These are phyloP conservation scores for Magnusiomyces suaveolens DNA, from an alignment of 1,139 yeast species.

Conservation along the genomic window DNA sequence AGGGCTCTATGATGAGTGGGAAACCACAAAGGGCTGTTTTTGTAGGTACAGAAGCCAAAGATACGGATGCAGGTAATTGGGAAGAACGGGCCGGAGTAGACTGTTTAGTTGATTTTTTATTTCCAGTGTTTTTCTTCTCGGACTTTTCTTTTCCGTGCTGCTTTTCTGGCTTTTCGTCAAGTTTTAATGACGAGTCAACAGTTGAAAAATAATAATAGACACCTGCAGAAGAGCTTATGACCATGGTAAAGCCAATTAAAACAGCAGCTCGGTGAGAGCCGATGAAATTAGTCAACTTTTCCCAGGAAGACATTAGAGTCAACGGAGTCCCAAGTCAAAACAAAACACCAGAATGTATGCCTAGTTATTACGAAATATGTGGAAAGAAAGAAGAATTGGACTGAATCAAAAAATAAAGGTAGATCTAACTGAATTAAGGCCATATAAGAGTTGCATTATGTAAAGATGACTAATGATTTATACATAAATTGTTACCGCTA, in stretches of 20 bases:
- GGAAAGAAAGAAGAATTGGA: too few relatives aligned
- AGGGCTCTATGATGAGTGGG: constrained; percentile 21
- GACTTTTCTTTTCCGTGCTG: neutral
- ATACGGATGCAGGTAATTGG: constrained; percentile 14
- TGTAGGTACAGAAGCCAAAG: constrained; percentile 1
- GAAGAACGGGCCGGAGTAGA: neutral
- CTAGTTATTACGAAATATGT: too few relatives aligned
- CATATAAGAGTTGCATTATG: too few relatives aligned
- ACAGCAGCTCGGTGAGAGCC: constrained; percentile 27
- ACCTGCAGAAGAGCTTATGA: constrained; percentile 30
- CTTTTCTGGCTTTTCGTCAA: constrained; percentile 17
- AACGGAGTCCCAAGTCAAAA: too few relatives aligned
- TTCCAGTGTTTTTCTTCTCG: constrained; percentile 23
- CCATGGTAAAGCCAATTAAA: constrained; percentile 26
- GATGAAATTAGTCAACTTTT: constrained; percentile 18
- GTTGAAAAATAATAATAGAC: constrained; percentile 23
- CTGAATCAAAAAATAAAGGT: too few relatives aligned
- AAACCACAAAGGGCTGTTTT: constrained; percentile 18
- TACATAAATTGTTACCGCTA: too few relatives aligned
- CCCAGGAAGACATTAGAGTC: constrained; percentile 13
- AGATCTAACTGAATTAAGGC: too few relatives aligned
- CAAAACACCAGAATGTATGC: too few relatives aligned
- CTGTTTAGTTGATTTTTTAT: constrained; percentile 13
- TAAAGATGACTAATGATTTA: too few relatives aligned
- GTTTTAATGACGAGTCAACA: constrained; percentile 10